Base-by-base conservation (phyloP, 1,284 basidiomycete species). In the Tremellales sp. region DNA sequence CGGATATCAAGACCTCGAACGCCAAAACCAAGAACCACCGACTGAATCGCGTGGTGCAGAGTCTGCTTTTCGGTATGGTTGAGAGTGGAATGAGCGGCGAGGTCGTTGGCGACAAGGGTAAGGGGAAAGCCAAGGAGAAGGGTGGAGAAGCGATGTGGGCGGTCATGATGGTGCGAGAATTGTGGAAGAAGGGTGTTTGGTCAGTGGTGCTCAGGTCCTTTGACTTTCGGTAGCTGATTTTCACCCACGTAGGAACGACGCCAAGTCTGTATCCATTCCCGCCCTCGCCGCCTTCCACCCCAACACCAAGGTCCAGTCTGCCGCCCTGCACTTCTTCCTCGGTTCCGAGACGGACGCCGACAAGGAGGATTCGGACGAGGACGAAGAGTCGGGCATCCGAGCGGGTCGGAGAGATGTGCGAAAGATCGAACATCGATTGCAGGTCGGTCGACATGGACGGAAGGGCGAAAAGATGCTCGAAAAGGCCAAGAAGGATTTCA, bases 101-200 rank as follows among this genome's bases (percentile, higher is more conserved):
- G 60, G 81, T 89, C 12, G 62, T 82, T 31, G 85, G 87, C 35
- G 81, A 92, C 76, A 87, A 90, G 74, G 85, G 85, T 14, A 77
- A 80, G 51, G 69, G 34, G 54, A 60, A 65, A 43, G 61, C 54
- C 34, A 73, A 71, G 47, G 71, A 76, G 25, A 75, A 75, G 28
- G 81, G 83, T 6, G 86, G 88, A 31, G 94, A 97, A 64, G 93
- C 94, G 2, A 87, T 97, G 80, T 98, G 95, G 94, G 94, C 95
- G 2, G 85, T 98, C 36, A 86, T 94, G 40, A 74, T 98, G 45
- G 89, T 93, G 13, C 87, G 89, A 64, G 93, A 98, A 62, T 76
- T 98, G 22, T 98, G 94, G 95, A 81, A 81, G 60, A 97, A 94
- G 73, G 82, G 84, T 28, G 82, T 95, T 32, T 99, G 94, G 92